Evolutionary conservation across 2,329 filamentous ascomycete species (phyloP).

Genomic region (Xylariaceae sp.): DNA sequence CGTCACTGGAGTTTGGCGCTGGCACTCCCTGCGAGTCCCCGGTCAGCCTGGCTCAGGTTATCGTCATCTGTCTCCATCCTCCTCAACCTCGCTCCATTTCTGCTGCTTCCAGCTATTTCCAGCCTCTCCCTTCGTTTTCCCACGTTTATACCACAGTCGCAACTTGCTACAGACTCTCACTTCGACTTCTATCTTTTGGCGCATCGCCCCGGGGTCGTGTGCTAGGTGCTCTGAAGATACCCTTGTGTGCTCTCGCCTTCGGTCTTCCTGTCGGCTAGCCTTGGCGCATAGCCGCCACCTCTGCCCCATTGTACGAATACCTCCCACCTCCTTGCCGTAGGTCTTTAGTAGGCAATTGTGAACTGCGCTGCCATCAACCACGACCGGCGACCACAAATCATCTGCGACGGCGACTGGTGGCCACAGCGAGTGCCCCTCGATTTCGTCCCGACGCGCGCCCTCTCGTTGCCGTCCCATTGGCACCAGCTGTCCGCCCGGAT

Average conservation of each 20-base stretch:
- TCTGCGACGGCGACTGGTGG: not conserved
- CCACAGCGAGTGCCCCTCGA: not conserved
- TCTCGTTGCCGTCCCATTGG: too few relatives aligned
- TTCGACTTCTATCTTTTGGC: not conserved
- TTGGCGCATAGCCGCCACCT: not conserved
- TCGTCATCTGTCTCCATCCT: not conserved
- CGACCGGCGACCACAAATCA: not conserved
- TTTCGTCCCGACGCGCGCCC: not conserved
- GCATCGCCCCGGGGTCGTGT: not conserved
- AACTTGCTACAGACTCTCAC: not conserved
- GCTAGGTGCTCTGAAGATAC: conserved; percentile 3
- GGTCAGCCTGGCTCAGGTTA: too few relatives aligned
- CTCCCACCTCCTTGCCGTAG: too few relatives aligned
- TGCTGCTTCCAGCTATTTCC: not conserved
- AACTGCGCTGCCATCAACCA: not conserved
- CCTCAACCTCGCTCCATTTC: not conserved
- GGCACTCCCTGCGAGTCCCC: too few relatives aligned
- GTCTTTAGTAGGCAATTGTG: not conserved
- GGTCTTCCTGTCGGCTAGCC: not conserved
- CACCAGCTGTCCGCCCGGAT: too few relatives aligned
- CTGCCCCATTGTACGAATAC: too few relatives aligned
- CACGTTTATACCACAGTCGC: not conserved
- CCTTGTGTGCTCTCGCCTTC: conserved; percentile 5
- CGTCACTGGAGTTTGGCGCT: too few relatives aligned
- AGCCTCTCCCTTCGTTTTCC: not conserved